Evolutionary conservation across 148 eudicot species (phyloP).

Genomic region (Chenopodium album): DNA sequence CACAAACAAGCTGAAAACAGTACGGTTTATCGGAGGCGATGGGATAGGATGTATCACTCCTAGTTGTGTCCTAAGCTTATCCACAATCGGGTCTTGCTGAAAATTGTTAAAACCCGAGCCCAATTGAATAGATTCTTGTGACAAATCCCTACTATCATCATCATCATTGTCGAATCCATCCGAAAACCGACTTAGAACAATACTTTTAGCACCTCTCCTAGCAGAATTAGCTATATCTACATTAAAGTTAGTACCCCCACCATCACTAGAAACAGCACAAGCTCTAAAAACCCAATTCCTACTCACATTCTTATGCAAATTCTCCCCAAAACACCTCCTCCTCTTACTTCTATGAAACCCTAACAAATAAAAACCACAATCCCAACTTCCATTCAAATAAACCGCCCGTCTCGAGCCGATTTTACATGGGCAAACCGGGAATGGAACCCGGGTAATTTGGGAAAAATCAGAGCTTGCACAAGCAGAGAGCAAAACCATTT

Average conservation of each 20-base stretch:
- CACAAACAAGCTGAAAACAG: constrained; percentile 63
- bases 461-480: constrained; percentile 26
- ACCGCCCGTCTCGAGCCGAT: not conserved
- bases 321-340: constrained; percentile 26
- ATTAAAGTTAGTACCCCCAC: constrained; percentile 40
- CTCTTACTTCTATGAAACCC: constrained; percentile 23
- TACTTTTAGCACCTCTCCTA: constrained; percentile 45
- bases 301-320: constrained; percentile 5
- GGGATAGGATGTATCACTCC: constrained; percentile 94
- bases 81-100: constrained; percentile 85
- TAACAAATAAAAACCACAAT: constrained; percentile 22
- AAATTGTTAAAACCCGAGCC: constrained; percentile 49
- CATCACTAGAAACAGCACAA: constrained; percentile 41
- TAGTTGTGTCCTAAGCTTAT: constrained; percentile 83
- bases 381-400: constrained; percentile 16
- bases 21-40: constrained; percentile 70
- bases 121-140: constrained; percentile 41
- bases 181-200: constrained; percentile 46
- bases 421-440: constrained; percentile 36
- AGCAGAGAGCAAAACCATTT: constrained; percentile 41
- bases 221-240: constrained; percentile 42
- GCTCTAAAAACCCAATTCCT: constrained; percentile 26
- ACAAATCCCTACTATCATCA: constrained; percentile 21
- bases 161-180: constrained; percentile 40
- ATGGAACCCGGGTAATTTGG: constrained; percentile 24